Conservation (phyloP, 139 green algal genomes). For the Penium margaritaceum region DNA sequence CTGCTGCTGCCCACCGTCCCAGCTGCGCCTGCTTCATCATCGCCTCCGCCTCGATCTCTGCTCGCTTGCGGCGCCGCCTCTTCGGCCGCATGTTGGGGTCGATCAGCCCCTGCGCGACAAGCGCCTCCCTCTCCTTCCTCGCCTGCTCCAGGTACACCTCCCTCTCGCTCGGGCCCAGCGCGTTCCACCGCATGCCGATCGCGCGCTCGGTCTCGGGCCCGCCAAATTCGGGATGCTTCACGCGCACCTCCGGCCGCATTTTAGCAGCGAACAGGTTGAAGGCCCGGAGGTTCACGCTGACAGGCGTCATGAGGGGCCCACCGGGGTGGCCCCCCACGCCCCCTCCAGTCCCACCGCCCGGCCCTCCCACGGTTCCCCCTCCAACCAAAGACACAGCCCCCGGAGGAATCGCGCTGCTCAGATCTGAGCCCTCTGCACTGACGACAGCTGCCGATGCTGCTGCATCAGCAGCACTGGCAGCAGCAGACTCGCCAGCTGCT, state of each 20-base stretch:
- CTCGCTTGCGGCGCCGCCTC: constrained; percentile 4
- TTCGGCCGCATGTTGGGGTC: not conserved
- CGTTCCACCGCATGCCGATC: constrained; percentile 3
- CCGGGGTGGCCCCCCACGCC: too few relatives aligned
- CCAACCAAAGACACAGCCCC: too few relatives aligned
- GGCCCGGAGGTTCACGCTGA: not conserved
- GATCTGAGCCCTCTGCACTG: too few relatives aligned
- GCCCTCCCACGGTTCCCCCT: too few relatives aligned
- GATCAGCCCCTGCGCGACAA: not conserved
- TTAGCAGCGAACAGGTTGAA: constrained; percentile 2
- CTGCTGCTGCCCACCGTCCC: too few relatives aligned
- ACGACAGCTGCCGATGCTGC: too few relatives aligned
- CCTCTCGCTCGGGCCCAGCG: not conserved
- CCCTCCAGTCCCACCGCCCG: too few relatives aligned
- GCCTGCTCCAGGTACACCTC: constrained; percentile 1
- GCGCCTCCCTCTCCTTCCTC: not conserved
- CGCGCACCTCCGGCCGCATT: not conserved
- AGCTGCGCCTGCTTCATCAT: not conserved
- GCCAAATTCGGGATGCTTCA: not conserved
- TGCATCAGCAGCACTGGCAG: too few relatives aligned
- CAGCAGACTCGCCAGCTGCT: too few relatives aligned
- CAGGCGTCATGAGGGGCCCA: too few relatives aligned
- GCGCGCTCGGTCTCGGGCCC: constrained; percentile 1
- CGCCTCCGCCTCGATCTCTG: not conserved
- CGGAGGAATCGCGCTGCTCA: too few relatives aligned